Evolutionary conservation across 352 stramenopile genomes (phyloP).

Genomic region (Phytophthora colocasiae): DNA sequence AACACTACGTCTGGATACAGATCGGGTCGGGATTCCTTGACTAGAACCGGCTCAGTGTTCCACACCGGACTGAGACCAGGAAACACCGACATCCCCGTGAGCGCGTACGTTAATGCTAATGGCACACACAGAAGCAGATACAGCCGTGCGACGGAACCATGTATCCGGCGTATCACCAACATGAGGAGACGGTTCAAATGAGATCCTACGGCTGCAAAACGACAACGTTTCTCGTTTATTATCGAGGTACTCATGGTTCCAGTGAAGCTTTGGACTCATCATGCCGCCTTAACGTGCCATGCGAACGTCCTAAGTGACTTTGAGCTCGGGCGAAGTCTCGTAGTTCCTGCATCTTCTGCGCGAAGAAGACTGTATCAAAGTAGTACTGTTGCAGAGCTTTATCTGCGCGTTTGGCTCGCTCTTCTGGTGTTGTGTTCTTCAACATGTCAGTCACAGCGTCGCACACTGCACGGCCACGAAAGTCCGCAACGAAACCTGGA

Average conservation of each 20-base stretch:
- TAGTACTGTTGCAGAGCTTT: conserved; percentile 65
- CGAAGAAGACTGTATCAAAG: conserved; percentile 72
- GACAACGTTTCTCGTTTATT: conserved; percentile 9
- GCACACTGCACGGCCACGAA: conserved; percentile 50
- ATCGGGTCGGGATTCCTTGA: conserved; percentile 6
- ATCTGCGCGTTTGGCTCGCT: conserved; percentile 41
- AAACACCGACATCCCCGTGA: conserved; percentile 14
- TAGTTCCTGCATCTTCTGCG: conserved; percentile 58
- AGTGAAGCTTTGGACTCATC: conserved; percentile 8
- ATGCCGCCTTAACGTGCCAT: conserved; percentile 30
- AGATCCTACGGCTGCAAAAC: conserved; percentile 1
- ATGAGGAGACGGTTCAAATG: not conserved
- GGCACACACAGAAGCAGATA: conserved; percentile 16
- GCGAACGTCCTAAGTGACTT: conserved; percentile 21
- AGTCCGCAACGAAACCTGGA: conserved; percentile 49
- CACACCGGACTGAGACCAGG: not conserved
- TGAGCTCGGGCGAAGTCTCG: conserved; percentile 43
- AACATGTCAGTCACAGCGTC: conserved; percentile 48
- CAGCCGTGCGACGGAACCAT: conserved; percentile 1
- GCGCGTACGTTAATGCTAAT: conserved; percentile 18
- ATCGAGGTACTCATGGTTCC: not conserved
- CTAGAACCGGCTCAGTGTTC: not conserved
- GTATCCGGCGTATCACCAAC: not conserved
- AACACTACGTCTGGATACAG: conserved; percentile 39
- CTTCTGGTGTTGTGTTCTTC: conserved; percentile 30